phyloP scores from a whole-genome alignment of 2,329 filamentous ascomycete species.

The Ceratocystis harringtonii region DNA sequence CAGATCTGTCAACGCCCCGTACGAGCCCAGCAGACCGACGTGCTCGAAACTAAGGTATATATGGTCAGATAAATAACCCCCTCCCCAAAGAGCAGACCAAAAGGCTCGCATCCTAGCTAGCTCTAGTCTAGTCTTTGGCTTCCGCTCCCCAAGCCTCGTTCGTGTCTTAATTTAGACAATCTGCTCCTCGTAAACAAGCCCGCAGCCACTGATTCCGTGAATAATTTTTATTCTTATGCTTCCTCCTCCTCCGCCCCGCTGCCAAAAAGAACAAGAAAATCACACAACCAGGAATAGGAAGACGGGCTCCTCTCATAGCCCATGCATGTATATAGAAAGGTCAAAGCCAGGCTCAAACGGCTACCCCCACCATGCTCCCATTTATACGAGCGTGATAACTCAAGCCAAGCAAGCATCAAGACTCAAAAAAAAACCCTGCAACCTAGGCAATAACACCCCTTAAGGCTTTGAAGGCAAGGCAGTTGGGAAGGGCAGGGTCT shows the following conservation, averaged over 20 bases:
- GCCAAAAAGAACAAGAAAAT: not conserved
- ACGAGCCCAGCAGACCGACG: no score
- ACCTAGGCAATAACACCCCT: not conserved
- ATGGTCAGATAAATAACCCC: no score
- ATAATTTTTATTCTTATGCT: not conserved
- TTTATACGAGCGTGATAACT: not conserved
- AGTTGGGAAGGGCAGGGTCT: no score
- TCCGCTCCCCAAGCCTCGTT: conserved; percentile 28
- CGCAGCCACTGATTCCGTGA: not conserved
- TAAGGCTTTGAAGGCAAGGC: not conserved
- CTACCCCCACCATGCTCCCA: not conserved
- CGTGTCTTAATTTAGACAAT: conserved; percentile 5
- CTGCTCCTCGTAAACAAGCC: not conserved
- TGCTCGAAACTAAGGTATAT: no score
- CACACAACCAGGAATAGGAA: not conserved
- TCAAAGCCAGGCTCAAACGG: not conserved
- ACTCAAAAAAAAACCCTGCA: not conserved
- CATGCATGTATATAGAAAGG: not conserved
- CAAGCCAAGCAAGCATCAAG: not conserved
- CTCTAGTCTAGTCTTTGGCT: conserved; percentile 31
- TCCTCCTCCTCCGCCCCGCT: not conserved
- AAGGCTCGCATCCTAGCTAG: not conserved
- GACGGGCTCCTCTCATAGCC: not conserved
- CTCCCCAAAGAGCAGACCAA: not conserved
- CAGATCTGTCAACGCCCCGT: not conserved